These are phyloP conservation scores for Nicotiana obtusifolia DNA, from an alignment of 257 asterid species.

Conservation along the genomic window DNA sequence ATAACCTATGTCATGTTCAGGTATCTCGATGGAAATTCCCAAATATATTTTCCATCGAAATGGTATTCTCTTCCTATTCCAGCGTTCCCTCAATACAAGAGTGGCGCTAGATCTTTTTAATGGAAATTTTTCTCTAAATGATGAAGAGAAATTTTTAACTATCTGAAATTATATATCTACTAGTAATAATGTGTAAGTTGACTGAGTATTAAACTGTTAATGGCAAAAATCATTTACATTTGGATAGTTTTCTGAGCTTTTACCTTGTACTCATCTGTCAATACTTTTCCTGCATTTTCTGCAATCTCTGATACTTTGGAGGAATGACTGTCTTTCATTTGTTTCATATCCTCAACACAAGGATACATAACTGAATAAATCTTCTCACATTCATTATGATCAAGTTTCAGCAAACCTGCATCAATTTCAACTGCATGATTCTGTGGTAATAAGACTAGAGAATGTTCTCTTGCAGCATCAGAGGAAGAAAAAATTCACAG, in stretches of 20 bases:
- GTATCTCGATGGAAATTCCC: not conserved
- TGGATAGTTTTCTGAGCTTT: not conserved
- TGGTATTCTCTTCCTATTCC: not conserved
- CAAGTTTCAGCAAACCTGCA: conserved; percentile 32
- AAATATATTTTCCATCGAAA: not conserved
- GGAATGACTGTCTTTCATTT: conserved; percentile 22
- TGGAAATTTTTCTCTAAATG: not conserved
- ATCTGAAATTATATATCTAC: not conserved
- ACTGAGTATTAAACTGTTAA: not conserved
- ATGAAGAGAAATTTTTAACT: not conserved
- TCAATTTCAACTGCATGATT: not conserved
- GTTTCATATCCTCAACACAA: conserved; percentile 22
- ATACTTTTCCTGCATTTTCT: conserved; percentile 32
- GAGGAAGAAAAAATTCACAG: not conserved
- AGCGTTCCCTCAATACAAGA: not conserved
- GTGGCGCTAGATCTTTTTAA: not conserved
- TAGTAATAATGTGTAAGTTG: not conserved
- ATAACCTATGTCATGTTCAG: not conserved
- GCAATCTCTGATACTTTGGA: conserved; percentile 33
- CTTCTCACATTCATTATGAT: conserved; percentile 29
- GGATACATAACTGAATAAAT: conserved; percentile 14
- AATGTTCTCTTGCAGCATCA: not conserved
- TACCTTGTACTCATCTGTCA: conserved; percentile 47
- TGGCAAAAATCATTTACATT: not conserved
- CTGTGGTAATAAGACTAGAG: not conserved